A percentile compares a stretch with the other conserved stretches of the same genome.
Evolutionary conservation across 2,329 filamentous ascomycete genomes (phyloP).

Genomic region (Juglanconis oblonga): DNA sequence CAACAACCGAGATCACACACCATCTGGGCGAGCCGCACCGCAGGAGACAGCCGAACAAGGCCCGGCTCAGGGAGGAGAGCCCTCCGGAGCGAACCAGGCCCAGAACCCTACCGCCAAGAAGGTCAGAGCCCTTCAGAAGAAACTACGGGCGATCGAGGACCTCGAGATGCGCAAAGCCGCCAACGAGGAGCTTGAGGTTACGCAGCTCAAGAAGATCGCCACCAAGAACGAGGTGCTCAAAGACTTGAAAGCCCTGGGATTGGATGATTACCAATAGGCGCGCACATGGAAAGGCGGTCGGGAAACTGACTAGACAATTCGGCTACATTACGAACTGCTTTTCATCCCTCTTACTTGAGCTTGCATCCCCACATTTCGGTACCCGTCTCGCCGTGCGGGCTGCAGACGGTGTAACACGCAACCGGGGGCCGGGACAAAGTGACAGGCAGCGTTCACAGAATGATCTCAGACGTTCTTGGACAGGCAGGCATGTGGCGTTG

Average conservation of each 20-base stretch:
- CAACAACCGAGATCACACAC: slow-evolving; percentile 26
- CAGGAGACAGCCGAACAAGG: slow-evolving; percentile 24
- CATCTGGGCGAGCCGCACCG: slow-evolving; percentile 28
- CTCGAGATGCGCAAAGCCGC: slow-evolving; percentile 87
- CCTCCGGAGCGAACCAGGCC: slow-evolving; percentile 39
- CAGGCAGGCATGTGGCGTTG: not conserved
- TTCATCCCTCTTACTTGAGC: not conserved
- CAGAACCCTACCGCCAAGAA: slow-evolving; percentile 85
- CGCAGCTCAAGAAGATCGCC: slow-evolving; percentile 96
- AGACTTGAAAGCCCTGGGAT: slow-evolving; percentile 67
- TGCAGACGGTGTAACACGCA: not conserved
- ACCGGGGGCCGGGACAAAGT: not conserved
- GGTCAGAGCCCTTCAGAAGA: slow-evolving; percentile 88
- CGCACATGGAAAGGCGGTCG: not conserved
- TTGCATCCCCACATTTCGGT: not conserved
- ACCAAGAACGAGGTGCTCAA: slow-evolving; percentile 82
- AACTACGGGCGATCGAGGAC: slow-evolving; percentile 96
- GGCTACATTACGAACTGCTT: not conserved
- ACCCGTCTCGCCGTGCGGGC: not conserved
- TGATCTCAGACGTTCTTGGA: not conserved
- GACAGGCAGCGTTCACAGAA: not conserved
- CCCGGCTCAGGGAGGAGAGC: slow-evolving; percentile 33
- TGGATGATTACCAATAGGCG: slow-evolving; percentile 23
- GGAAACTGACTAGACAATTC: not conserved
- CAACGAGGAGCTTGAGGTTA: slow-evolving; percentile 96